Conservation (phyloP, 805 yeast species). For the Isabelozyma rhagii region DNA sequence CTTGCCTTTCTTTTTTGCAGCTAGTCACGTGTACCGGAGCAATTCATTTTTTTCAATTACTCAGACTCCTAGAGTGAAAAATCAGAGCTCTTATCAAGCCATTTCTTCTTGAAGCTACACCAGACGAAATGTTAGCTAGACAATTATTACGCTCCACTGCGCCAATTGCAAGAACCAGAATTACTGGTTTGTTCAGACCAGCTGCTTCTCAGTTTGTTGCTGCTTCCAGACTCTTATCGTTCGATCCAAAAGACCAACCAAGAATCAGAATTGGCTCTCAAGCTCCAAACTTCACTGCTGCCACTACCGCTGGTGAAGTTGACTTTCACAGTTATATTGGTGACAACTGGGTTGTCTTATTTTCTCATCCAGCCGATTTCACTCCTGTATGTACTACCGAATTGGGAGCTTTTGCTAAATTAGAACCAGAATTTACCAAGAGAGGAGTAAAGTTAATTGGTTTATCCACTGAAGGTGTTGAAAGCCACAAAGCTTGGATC, state of each 20-base stretch:
- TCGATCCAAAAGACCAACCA: conserved; percentile 38
- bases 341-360: conserved; percentile 61
- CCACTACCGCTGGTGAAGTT: conserved; percentile 60
- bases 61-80: background rate
- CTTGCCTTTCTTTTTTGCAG: no score
- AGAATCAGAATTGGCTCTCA: conserved; percentile 54
- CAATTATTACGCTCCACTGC: conserved; percentile 13
- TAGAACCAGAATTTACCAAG: conserved; percentile 65
- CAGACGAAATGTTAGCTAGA: conserved; percentile 14
- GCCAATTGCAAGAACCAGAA: conserved; percentile 1
- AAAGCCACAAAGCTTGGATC: conserved; percentile 65
- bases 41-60: background rate
- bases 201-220: conserved; percentile 1
- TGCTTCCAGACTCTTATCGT: conserved; percentile 20
- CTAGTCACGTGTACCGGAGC: background rate
- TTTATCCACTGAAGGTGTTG: conserved; percentile 60
- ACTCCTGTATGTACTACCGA: conserved; percentile 82
- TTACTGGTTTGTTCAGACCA: background rate
- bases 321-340: conserved; percentile 64
- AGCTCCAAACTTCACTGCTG: conserved; percentile 67
- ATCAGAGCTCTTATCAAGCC: no score
- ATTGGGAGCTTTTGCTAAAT: conserved; percentile 69
- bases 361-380: conserved; percentile 76
- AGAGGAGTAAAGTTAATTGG: conserved; percentile 68
- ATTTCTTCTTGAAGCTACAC: no score